A percentile compares a stretch with the other conserved stretches of the same genome.
phyloP scores from a whole-genome alignment of 2,329 filamentous ascomycete species.

The Pseudogymnoascus pannorum region DNA sequence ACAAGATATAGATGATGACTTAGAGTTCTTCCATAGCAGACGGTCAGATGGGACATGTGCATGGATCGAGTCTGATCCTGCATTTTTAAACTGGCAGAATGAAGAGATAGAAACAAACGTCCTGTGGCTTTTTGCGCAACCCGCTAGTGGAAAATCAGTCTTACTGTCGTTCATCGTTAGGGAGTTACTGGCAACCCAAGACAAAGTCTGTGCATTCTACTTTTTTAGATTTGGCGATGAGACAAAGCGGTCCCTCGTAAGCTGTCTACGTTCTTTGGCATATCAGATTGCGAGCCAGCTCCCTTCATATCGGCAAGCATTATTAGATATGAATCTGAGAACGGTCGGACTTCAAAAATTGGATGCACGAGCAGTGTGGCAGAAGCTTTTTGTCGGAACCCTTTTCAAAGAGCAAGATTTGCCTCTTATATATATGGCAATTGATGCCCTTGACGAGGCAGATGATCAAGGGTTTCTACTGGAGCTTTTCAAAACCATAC shows the following conservation, averaged over 20 bases:
- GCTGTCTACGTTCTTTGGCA: conserved; percentile 23
- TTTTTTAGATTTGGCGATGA: conserved; percentile 27
- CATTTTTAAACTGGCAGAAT: conserved; percentile 11
- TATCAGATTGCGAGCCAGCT: conserved; percentile 24
- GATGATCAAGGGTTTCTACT: conserved; percentile 9
- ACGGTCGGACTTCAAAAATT: conserved; percentile 11
- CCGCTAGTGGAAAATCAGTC: conserved; percentile 30
- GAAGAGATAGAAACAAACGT: conserved; percentile 9
- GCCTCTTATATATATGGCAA: conserved; percentile 14
- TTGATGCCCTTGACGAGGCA: conserved; percentile 19
- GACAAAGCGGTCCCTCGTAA: conserved; percentile 20
- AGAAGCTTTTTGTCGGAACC: conserved; percentile 13
- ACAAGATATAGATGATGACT: conserved; percentile 13
- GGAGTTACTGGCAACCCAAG: conserved; percentile 15
- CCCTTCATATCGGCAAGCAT: conserved; percentile 11
- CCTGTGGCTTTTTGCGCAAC: conserved; percentile 25
- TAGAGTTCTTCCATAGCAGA: conserved; percentile 14
- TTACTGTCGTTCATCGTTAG: conserved; percentile 25
- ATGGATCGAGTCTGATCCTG: conserved; percentile 16
- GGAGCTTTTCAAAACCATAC: conserved; percentile 7
- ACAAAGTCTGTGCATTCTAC: conserved; percentile 22
- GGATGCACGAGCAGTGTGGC: conserved; percentile 14
- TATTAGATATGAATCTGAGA: not conserved
- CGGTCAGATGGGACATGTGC: conserved; percentile 21
- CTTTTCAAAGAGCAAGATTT: conserved; percentile 14